phyloP scores from a whole-genome alignment of 768 basidiomycete genomes.

The Russula sp. region DNA sequence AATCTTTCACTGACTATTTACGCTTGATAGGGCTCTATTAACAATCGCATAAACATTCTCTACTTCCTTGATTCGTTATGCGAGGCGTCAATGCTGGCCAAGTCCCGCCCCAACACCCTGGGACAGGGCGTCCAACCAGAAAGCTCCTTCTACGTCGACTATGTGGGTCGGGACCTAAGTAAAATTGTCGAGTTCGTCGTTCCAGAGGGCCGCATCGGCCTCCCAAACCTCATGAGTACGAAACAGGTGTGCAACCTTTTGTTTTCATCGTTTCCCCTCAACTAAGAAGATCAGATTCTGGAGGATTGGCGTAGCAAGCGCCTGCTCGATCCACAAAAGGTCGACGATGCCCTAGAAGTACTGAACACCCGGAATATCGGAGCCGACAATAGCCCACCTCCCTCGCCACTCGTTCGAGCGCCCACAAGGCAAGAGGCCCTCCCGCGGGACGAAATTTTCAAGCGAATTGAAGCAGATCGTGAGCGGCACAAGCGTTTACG shows the following conservation, averaged over 20 bases:
- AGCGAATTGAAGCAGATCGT: constrained; percentile 88
- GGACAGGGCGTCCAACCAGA: constrained; percentile 39
- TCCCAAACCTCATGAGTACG: constrained; percentile 83
- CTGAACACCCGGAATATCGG: constrained; percentile 49
- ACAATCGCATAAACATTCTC: constrained; percentile 89
- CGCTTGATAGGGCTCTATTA: constrained; percentile 59
- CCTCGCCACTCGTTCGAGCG: constrained; percentile 28
- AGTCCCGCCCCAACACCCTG: constrained; percentile 49
- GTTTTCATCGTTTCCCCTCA: neutral
- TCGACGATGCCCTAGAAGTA: constrained; percentile 63
- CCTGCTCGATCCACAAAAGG: constrained; percentile 70
- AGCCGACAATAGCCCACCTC: constrained; percentile 30
- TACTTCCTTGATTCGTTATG: constrained; percentile 89
- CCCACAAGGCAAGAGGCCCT: constrained; percentile 31
- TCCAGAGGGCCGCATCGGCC: constrained; percentile 80
- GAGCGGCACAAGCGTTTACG: constrained; percentile 90
- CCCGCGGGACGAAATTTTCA: constrained; percentile 63
- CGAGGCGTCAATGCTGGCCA: constrained; percentile 69
- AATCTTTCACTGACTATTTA: neutral
- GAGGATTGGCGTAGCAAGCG: constrained; percentile 88
- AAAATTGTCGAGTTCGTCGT: constrained; percentile 85
- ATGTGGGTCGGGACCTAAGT: constrained; percentile 71
- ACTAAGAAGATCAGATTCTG: constrained; percentile 58
- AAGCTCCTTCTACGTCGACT: constrained; percentile 68
- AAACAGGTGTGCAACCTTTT: constrained; percentile 62